Percentiles rank a stretch among this genome's conserved stretches.
phyloP scores from a whole-genome alignment of 345 rosid genomes.

The Eucalyptus sp. region DNA sequence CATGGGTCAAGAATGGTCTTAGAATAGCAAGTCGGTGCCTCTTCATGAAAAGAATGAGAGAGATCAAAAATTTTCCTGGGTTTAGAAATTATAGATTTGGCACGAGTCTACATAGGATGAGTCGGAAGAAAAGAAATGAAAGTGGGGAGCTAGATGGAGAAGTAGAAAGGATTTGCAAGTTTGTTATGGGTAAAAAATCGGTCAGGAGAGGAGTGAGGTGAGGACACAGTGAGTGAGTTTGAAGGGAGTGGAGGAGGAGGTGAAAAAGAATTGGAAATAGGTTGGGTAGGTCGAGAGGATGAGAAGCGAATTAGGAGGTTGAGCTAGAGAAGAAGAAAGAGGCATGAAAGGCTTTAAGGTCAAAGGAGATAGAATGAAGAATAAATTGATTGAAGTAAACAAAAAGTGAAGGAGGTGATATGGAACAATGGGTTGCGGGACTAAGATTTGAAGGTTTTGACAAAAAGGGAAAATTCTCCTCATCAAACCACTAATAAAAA shows the following conservation, averaged over 20 bases:
- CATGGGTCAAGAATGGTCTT: neutral
- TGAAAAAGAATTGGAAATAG: too few species aligned
- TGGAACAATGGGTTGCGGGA: neutral
- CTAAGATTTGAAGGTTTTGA: neutral
- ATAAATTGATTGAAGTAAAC: neutral
- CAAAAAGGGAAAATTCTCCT: neutral
- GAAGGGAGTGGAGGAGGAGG: neutral
- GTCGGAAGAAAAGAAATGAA: neutral
- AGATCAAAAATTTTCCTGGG: accelerated
- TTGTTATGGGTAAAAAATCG: neutral
- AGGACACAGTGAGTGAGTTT: neutral
- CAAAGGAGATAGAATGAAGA: neutral
- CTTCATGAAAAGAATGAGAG: neutral
- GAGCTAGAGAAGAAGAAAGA: neutral
- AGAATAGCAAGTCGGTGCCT: neutral
- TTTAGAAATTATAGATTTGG: neutral
- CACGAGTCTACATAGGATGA: neutral
- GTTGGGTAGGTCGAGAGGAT: neutral
- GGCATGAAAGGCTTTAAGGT: neutral
- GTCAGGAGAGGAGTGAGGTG: neutral
- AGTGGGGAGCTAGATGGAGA: neutral
- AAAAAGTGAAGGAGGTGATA: neutral
- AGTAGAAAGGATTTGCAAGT: neutral
- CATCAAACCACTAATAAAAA: neutral
- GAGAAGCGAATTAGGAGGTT: neutral